These are phyloP conservation scores for Sistotremastrum suecicum DNA, from an alignment of 768 basidiomycete species.

Conservation along the genomic window DNA sequence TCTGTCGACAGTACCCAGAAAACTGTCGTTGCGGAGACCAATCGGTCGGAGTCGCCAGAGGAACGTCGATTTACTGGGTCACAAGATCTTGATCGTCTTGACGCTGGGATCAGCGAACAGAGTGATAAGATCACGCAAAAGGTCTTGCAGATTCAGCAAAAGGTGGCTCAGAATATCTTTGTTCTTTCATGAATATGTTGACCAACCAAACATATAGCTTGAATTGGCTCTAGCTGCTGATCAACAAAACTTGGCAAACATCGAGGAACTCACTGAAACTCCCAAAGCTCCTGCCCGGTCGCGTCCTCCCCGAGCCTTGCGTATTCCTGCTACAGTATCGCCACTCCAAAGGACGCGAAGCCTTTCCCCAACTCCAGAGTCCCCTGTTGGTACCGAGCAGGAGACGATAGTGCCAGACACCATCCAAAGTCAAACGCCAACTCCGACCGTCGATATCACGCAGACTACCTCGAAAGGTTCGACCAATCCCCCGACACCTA, in stretches of 20 bases:
- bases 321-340: too few relatives aligned
- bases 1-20: conserved; percentile 3
- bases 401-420: too few relatives aligned
- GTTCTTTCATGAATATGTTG: conserved; percentile 4
- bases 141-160: conserved; percentile 80
- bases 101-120: conserved; percentile 70
- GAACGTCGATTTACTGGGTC: conserved; percentile 38
- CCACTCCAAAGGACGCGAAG: too few relatives aligned
- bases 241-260: conserved; percentile 6
- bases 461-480: too few relatives aligned
- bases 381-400: too few relatives aligned
- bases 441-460: too few relatives aligned
- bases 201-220: conserved; percentile 30
- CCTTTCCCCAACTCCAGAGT: neutral
- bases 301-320: too few relatives aligned
- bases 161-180: conserved; percentile 35
- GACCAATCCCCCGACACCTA: conserved; percentile 9
- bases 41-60: neutral
- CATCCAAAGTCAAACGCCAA: too few relatives aligned
- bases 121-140: conserved; percentile 83
- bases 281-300: neutral
- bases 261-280: too few relatives aligned
- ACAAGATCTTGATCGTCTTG: conserved; percentile 71
- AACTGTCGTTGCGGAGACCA: neutral
- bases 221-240: conserved; percentile 62